Conservation (phyloP, 371 early-diverging fungal genomes). For the Mucor velutinosus region DNA sequence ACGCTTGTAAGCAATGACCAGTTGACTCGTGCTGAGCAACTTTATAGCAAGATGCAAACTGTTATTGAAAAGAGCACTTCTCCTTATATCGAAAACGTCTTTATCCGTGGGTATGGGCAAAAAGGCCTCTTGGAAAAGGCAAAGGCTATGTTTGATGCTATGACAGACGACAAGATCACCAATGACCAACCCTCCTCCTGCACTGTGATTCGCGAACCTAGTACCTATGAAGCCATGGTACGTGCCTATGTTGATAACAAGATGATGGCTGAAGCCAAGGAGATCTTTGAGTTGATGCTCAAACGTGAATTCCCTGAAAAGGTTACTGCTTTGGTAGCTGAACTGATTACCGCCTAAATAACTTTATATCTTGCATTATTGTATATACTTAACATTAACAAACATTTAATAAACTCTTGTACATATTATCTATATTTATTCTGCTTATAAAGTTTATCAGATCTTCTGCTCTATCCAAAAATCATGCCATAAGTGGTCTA, state of each 20-base stretch:
- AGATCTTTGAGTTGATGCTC: constrained; percentile 42
- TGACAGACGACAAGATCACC: constrained; percentile 50
- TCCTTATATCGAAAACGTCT: constrained; percentile 65
- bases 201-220: constrained; percentile 59
- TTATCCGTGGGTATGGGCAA: constrained; percentile 65
- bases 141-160: constrained; percentile 52
- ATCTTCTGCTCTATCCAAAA: not conserved
- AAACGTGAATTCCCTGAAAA: constrained; percentile 55
- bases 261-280: constrained; percentile 43
- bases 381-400: not conserved
- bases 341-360: constrained; percentile 23
- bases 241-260: constrained; percentile 56
- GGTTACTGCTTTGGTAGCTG: constrained; percentile 46
- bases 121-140: constrained; percentile 48
- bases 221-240: constrained; percentile 69
- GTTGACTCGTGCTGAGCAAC: constrained; percentile 46
- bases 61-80: constrained; percentile 41
- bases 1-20: constrained; percentile 51
- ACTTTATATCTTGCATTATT: not conserved
- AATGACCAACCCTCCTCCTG: constrained; percentile 2
- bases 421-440: not conserved
- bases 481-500: too few relatives aligned
- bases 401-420: not conserved
- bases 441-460: not conserved
- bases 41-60: constrained; percentile 30